Base-by-base conservation (phyloP, 192 early-diverging fungal genomes). In the Backusella parvicylindrica region DNA sequence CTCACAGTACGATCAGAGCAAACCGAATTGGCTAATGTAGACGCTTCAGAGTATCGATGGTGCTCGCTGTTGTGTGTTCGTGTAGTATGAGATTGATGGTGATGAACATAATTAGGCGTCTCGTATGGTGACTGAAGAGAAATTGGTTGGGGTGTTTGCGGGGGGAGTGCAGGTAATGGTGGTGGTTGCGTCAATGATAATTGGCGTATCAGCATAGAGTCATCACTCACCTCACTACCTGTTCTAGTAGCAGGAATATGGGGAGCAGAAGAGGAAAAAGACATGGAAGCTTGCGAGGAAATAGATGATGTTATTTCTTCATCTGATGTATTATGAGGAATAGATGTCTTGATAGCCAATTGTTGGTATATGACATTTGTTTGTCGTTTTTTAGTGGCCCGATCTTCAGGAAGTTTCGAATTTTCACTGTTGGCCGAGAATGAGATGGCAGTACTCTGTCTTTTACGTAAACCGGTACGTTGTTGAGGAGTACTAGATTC, bases 141-240 rank as follows among this genome's bases (percentile, higher is more conserved):
- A 28, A 60, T 9, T 2, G 53, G 21, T 60, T 18, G 9, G 9
- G 28, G 21, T 12, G 26, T 60, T 60, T 60, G 53, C 23, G 21
- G n/a, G 21, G 50, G 50, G 9, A 21, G 5, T 8, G 53, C 23
- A 28, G 53, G 53, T 28, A 60, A 28, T 28, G 23, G 21, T 3
- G 21, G 53, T 60, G 53, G 23, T 38, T 6, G 37, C 18, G 26
- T 60, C 23, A 23, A 60, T 60, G 23, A 26, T 26, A 23, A 60
- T 21, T 60, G 21, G 53, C 53, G 53, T 60, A 60, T 28, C 13
- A 28, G 26, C 43, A n/a, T n/a, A 0, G 36, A 37, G 11, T 49
- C 43, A 28, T 60, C 53, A 32, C 69, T 70, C 16, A 50, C n/a
- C 18, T 70, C 69, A 49, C 69, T 70, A n/a, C 43, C 69, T 6